A percentile compares a stretch with the other conserved stretches of the same genome.
phyloP scores from a whole-genome alignment of 306 rosid genomes.

The Cicer arietinum region DNA sequence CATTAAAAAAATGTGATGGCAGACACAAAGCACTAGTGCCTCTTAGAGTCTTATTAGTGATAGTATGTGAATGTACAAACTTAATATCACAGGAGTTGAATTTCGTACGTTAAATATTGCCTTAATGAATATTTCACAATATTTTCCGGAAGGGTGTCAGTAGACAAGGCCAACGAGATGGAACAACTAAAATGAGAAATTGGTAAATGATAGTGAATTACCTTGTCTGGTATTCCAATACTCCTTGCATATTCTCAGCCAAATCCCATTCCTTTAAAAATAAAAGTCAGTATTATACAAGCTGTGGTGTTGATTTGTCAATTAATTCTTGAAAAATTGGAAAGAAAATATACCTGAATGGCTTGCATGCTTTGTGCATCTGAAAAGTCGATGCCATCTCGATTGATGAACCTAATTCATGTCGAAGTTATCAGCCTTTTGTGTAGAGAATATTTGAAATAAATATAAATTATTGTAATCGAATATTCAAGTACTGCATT shows the following conservation, averaged over 20 bases:
- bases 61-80: not conserved
- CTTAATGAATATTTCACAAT: not conserved
- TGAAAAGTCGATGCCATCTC: conserved; percentile 97
- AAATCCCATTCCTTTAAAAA: conserved; percentile 90
- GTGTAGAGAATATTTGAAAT: conserved; percentile 26
- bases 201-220: conserved; percentile 44
- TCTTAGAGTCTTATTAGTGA: not conserved
- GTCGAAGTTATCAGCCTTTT: conserved; percentile 39
- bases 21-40: not conserved
- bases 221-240: conserved; percentile 97
- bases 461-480: not conserved
- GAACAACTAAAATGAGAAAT: conserved; percentile 33
- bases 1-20: conserved; percentile 30
- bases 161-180: conserved; percentile 15
- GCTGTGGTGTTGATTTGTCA: conserved; percentile 39
- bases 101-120: not conserved
- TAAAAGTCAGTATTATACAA: conserved; percentile 39
- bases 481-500: conserved; percentile 5
- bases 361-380: conserved; percentile 98
- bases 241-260: conserved; percentile 94
- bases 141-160: not conserved
- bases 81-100: conserved; percentile 26
- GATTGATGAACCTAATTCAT: conserved; percentile 79
- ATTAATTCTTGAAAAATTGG: conserved; percentile 40
- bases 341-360: conserved; percentile 68